Base-by-base conservation (phyloP, 176 grass and related monocot genomes). In the Eleusine coracana region DNA sequence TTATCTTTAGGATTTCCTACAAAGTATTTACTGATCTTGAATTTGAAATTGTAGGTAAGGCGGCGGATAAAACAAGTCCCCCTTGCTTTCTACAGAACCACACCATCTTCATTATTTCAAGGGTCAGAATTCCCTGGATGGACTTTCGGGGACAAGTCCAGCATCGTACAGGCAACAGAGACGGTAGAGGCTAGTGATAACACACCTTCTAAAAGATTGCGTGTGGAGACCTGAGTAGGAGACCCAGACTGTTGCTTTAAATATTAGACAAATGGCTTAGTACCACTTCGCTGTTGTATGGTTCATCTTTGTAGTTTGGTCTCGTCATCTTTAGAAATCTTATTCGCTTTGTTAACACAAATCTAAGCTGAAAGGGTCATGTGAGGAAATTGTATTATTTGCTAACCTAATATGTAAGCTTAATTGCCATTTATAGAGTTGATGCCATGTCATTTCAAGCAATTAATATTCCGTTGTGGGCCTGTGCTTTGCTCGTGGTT, bases 21-120 rank as follows among this genome's bases (percentile, higher is more conserved):
- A 80, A 49, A 85, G 58, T 44, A 41, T 65, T 82, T 38, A 71
- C 68, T 27, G 59, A 74, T 44, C 52, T 66, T 88, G 36, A 70
- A 56, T 48, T 89, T 79, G 70, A 17, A 80, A 79, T 90, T 96
- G 91, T 85, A 98, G 93, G 87, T 87, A 31, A 76, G 93, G 38
- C 81, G 91, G 40, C 81, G 96, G 74, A 92, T 98, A 95, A 98
- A 95, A 86, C 96, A 96, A 81, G 91, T 95, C 52, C 92, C 96
- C 28, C 87, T 98, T 83, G 96, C 96, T 75, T 98, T 95, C 87
- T 98, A 93, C 83, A 93, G 80, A 87, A 82, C 73, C 78, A 92
- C 91, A 20, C 93, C 96, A 61, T 85, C 63, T 51, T 88, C 89
- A 5, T 80, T 98, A 68, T 96, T 93, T 66, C 83, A 79, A 52